A percentile compares a stretch with the other conserved stretches of the same genome.
phyloP scores from a whole-genome alignment of 495 filamentous ascomycete genomes.

The Amniculicola lignicola region DNA sequence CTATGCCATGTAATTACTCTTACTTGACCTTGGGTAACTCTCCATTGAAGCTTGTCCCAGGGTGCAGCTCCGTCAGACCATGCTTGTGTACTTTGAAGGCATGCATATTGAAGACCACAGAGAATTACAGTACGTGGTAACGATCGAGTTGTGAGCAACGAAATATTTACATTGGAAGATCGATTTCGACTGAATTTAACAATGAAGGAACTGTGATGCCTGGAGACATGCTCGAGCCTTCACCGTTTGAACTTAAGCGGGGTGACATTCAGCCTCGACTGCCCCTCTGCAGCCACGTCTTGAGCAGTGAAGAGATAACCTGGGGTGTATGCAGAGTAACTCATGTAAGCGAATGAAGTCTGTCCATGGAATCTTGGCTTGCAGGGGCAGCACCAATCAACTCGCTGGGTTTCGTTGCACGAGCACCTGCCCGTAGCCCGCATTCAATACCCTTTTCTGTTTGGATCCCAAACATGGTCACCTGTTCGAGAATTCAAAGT shows the following conservation, averaged over 20 bases:
- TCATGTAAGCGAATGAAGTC: background rate
- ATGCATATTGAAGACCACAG: background rate
- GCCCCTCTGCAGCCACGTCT: background rate
- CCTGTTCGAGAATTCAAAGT: background rate
- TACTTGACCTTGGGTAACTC: conserved; percentile 15
- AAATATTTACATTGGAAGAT: too few species aligned
- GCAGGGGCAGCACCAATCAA: conserved; percentile 1
- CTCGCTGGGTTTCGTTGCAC: background rate
- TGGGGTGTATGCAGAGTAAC: conserved; percentile 2
- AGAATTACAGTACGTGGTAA: background rate
- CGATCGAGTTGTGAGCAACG: too few species aligned
- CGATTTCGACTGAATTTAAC: background rate
- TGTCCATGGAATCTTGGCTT: background rate
- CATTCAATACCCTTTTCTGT: conserved; percentile 11
- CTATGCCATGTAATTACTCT: background rate
- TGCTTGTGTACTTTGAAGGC: background rate
- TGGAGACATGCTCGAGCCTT: background rate
- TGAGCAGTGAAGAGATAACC: background rate
- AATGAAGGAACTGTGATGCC: background rate
- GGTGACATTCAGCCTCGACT: conserved; percentile 1
- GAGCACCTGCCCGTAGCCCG: conserved; percentile 9
- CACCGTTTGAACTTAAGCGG: conserved; percentile 1
- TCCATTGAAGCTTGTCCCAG: background rate
- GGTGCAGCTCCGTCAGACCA: background rate
- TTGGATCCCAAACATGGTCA: background rate